Conservation (phyloP, 352 stramenopile genomes). For the Phytophthora pini region DNA sequence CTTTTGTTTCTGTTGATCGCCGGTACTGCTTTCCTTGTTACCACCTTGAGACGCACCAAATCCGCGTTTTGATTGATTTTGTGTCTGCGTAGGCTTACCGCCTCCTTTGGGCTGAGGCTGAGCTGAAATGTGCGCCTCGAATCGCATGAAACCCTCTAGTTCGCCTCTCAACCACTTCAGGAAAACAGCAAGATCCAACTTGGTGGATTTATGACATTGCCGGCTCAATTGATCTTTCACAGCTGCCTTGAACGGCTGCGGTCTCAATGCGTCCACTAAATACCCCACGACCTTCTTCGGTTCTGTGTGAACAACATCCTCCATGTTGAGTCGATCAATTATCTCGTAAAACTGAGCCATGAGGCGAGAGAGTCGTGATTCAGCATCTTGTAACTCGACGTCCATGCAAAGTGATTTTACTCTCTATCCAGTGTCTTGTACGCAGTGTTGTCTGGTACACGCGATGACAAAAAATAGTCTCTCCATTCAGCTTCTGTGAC, state of each 20-base stretch:
- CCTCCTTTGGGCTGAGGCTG: neutral
- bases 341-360: slow-evolving; percentile 16
- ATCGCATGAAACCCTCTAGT: too few relatives aligned
- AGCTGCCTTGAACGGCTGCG: slow-evolving; percentile 3
- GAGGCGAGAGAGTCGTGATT: slow-evolving; percentile 7
- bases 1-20: neutral
- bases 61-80: neutral
- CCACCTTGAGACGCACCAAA: neutral
- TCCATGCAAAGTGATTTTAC: slow-evolving; percentile 16
- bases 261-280: neutral
- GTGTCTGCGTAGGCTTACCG: neutral
- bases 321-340: slow-evolving; percentile 23
- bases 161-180: too few relatives aligned
- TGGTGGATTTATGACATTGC: slow-evolving; percentile 9
- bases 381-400: slow-evolving; percentile 1
- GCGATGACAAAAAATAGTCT: slow-evolving; percentile 15
- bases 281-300: neutral
- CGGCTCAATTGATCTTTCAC: slow-evolving; percentile 13
- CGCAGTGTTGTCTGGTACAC: slow-evolving; percentile 13
- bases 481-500: neutral
- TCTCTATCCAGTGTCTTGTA: slow-evolving; percentile 18
- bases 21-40: neutral
- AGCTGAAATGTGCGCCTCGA: neutral
- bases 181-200: neutral
- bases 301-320: slow-evolving; percentile 6